Base-by-base conservation (phyloP, 805 yeast genomes). In the Pichia scutulata region DNA sequence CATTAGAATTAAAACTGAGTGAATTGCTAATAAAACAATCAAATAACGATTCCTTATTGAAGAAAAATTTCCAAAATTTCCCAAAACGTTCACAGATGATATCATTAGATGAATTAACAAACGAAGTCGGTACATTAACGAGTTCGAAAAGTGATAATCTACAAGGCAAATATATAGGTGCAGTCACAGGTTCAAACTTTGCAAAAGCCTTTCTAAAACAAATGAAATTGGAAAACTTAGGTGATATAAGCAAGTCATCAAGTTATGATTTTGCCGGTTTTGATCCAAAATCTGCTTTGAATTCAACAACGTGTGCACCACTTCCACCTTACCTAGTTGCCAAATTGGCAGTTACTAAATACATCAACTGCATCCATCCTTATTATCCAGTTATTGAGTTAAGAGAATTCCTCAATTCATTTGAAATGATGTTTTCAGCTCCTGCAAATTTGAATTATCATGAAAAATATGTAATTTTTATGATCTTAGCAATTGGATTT, bases 171-270 rank as follows among this genome's bases (percentile, higher is more conserved):
- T 48, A 43, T 33, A 43, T 48, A 18, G 51, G 51, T 39, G 64
- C 64, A n/a, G 64, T 62, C 25, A 59, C 64, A 6, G 64, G 64
- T 13, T 50, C 59, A 16, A 59, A 58, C 30, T 60, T 60, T 50
- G 61, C 60, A 13, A 52, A 55, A 21, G 43, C 54, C 2, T 58
- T 60, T 26, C 46, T 59, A 21, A 56, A 56, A 28, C 59, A 58
- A 41, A 54, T 60, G 7, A 50, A 60, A 19, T 23, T 60, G 23
- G 57, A 52, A 21, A 53, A 50, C 16, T 46, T 57, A 21, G 48
- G 52, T 18, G 55, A 50, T 8, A 42, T 52, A 10, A 47, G 49
- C 6, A 22, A 39, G 19, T 22, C 47, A 3, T 40, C 48, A 3
- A 47, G 40, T 9, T 40, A 33, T 39, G 55, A 55, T 6, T 42